phyloP scores from a whole-genome alignment of 352 stramenopile species.

The Pythium folliculosum region DNA sequence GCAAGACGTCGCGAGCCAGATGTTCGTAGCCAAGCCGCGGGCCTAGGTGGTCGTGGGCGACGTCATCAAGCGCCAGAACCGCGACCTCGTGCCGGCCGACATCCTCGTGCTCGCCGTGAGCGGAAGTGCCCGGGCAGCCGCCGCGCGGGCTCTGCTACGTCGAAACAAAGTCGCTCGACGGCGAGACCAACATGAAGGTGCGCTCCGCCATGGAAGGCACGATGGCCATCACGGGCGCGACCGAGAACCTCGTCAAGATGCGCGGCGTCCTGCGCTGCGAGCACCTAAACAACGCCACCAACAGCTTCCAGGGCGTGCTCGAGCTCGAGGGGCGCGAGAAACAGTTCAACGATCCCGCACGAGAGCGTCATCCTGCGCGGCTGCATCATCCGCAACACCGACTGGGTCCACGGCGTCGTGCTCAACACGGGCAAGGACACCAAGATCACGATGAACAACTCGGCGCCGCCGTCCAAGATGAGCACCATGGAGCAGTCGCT shows the following conservation, averaged over 20 bases:
- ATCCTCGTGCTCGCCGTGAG: conserved; percentile 82
- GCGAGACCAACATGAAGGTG: conserved; percentile 94
- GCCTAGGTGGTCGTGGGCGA: conserved; percentile 86
- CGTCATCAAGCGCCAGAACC: conserved; percentile 77
- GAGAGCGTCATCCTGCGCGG: conserved; percentile 90
- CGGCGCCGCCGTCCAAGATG: conserved; percentile 80
- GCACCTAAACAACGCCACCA: conserved; percentile 88
- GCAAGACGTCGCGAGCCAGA: conserved; percentile 42
- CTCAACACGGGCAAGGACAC: conserved; percentile 94
- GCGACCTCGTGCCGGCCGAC: conserved; percentile 83
- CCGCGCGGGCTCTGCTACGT: conserved; percentile 86
- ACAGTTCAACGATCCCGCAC: conserved; percentile 71
- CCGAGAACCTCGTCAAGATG: conserved; percentile 49
- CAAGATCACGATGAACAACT: conserved; percentile 92
- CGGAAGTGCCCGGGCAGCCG: conserved; percentile 51
- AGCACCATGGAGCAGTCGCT: conserved; percentile 84
- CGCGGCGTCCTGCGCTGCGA: conserved; percentile 73
- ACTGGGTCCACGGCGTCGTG: conserved; percentile 90
- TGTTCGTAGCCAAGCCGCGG: conserved; percentile 71
- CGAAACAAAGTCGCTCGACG: conserved; percentile 91
- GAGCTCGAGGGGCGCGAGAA: conserved; percentile 51
- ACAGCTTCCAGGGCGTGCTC: conserved; percentile 90
- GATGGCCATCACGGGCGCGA: conserved; percentile 45
- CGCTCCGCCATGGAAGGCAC: conserved; percentile 78
- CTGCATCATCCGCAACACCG: conserved; percentile 92